phyloP scores from a whole-genome alignment of 495 filamentous ascomycete genomes.

The Tetracladium setigerum region DNA sequence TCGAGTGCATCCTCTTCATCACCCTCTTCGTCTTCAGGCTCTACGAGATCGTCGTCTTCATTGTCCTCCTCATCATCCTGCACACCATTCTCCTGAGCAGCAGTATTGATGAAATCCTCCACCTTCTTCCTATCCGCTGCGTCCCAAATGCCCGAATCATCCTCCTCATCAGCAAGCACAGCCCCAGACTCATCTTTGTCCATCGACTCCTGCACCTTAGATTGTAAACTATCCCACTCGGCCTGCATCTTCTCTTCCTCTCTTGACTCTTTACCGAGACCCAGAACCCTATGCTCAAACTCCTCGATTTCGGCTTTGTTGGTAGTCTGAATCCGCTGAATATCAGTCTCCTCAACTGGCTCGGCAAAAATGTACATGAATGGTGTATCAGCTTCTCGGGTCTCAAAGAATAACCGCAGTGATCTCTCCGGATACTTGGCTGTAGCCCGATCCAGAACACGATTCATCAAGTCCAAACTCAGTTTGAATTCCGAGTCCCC shows the following conservation, averaged over 20 bases:
- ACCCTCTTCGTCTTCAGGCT: constrained; percentile 8
- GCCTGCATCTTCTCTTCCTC: constrained; percentile 22
- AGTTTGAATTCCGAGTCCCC: constrained; percentile 85
- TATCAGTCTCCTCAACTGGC: constrained; percentile 65
- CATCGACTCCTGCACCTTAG: constrained; percentile 45
- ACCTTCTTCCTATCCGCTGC: neutral
- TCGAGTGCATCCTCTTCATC: constrained; percentile 11
- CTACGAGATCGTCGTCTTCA: constrained; percentile 8
- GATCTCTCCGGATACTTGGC: constrained; percentile 65
- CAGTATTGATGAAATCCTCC: constrained; percentile 4
- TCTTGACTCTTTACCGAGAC: constrained; percentile 24
- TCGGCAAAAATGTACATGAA: constrained; percentile 89
- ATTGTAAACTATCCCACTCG: constrained; percentile 44
- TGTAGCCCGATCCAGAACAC: constrained; percentile 66
- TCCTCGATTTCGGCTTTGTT: constrained; percentile 53
- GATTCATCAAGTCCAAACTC: constrained; percentile 70
- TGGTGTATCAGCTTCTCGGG: constrained; percentile 39
- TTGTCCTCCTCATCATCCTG: constrained; percentile 5
- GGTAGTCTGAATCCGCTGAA: constrained; percentile 63
- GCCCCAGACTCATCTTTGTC: constrained; percentile 37
- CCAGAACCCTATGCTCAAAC: constrained; percentile 58
- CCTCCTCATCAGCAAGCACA: constrained; percentile 11
- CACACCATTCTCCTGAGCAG: constrained; percentile 1
- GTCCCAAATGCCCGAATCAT: constrained; percentile 16
- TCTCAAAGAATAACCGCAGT: constrained; percentile 82